phyloP scores from a whole-genome alignment of 1,284 basidiomycete genomes.

The Puccinia hordei region DNA sequence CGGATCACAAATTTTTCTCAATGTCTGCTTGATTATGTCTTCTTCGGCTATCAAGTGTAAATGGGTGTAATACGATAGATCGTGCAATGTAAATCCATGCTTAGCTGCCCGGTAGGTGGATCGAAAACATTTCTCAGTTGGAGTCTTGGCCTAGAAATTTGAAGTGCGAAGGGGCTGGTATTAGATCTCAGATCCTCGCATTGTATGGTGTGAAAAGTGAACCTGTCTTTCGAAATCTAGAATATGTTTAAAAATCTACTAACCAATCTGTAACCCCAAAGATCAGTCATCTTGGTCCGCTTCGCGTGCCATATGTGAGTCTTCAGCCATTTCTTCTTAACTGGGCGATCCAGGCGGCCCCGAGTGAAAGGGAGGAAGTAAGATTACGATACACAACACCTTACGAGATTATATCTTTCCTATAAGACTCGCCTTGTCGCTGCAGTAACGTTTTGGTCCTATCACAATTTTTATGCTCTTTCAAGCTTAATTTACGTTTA shows the following conservation, averaged over 20 bases:
- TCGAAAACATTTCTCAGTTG: conserved; percentile 84
- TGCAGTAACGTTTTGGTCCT: conserved; percentile 23
- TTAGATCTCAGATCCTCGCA: neutral
- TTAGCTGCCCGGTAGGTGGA: conserved; percentile 79
- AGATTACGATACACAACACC: neutral
- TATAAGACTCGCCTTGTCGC: conserved; percentile 27
- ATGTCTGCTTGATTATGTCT: conserved; percentile 63
- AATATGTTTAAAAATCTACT: conserved; percentile 52
- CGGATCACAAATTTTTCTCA: conserved; percentile 62
- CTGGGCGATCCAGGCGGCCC: neutral
- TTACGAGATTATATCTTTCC: neutral
- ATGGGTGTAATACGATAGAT: conserved; percentile 77
- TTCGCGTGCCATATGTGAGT: conserved; percentile 94
- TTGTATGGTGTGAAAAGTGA: neutral
- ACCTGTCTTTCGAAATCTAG: too few relatives aligned
- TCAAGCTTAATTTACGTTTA: conserved; percentile 37
- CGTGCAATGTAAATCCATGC: conserved; percentile 79
- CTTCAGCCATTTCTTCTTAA: conserved; percentile 81
- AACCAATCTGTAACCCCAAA: conserved; percentile 85
- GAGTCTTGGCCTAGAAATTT: conserved; percentile 68
- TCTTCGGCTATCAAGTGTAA: conserved; percentile 73
- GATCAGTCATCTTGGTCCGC: conserved; percentile 83
- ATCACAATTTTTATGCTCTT: conserved; percentile 19
- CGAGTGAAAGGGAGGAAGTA: neutral
- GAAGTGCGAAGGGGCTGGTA: neutral